Evolutionary conservation across 495 filamentous ascomycete species (phyloP).

Genomic region (Podospora tetraspora): DNA sequence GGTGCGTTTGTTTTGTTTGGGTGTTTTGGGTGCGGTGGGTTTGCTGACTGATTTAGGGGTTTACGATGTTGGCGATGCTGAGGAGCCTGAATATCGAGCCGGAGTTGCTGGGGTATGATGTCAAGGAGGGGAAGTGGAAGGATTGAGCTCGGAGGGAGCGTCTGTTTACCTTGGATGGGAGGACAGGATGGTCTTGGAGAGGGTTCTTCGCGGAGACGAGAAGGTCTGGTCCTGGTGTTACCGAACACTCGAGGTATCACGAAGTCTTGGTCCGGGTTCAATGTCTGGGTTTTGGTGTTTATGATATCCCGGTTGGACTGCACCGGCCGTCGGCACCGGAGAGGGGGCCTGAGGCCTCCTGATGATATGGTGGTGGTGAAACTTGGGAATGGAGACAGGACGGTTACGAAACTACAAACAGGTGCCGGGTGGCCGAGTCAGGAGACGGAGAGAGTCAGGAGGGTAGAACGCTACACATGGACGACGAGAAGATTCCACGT

Average conservation of each 20-base stretch:
- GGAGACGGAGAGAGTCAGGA: neutral
- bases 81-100: conserved; percentile 32
- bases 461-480: neutral
- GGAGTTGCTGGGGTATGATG: conserved; percentile 25
- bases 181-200: neutral
- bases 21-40: neutral
- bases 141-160: conserved; percentile 11
- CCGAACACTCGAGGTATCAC: neutral
- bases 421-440: neutral
- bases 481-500: neutral
- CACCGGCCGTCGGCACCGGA: neutral
- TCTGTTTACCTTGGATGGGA: neutral
- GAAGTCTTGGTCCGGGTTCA: neutral
- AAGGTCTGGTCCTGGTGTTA: neutral
- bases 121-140: conserved; percentile 26
- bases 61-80: conserved; percentile 33
- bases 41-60: conserved; percentile 16
- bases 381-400: conserved; percentile 1
- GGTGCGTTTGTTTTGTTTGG: neutral
- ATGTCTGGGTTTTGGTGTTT: neutral
- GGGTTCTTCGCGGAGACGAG: neutral
- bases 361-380: neutral
- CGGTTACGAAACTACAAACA: neutral
- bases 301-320: neutral
- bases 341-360: neutral